Percentiles rank a stretch among this genome's conserved stretches.
Conservation (phyloP, 345 rosid genomes). For the Sapria himalayana region DNA sequence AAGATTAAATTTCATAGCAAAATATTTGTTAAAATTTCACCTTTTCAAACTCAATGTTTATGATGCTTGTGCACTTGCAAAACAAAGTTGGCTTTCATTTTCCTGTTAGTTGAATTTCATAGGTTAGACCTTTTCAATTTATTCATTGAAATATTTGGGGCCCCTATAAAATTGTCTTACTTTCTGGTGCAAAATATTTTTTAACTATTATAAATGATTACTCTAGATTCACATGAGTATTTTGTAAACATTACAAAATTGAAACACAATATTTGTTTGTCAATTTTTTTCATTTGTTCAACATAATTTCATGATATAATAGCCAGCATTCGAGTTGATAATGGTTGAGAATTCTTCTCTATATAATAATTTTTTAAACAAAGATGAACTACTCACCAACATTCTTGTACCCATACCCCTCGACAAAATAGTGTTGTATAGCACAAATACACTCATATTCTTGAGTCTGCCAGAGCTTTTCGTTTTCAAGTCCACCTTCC, state of each 20-base stretch:
- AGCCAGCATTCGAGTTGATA: too few relatives aligned
- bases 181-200: neutral
- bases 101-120: neutral
- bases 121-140: neutral
- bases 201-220: neutral
- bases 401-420: too few relatives aligned
- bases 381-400: too few relatives aligned
- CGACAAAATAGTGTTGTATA: too few relatives aligned
- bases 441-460: too few relatives aligned
- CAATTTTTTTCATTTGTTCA: neutral
- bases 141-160: constrained; percentile 3
- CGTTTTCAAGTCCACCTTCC: too few relatives aligned
- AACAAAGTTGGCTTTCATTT: neutral
- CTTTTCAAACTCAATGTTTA: neutral
- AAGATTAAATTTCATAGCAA: neutral
- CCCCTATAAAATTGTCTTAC: neutral
- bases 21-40: neutral
- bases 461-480: too few relatives aligned
- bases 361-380: too few relatives aligned
- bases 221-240: neutral
- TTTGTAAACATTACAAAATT: neutral
- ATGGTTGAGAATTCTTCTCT: too few relatives aligned
- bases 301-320: neutral
- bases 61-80: neutral
- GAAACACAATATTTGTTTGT: neutral